Percentiles rank a stretch among this genome's conserved stretches.
Conservation (phyloP, 306 rosid species). For the Castanospermum australe region DNA sequence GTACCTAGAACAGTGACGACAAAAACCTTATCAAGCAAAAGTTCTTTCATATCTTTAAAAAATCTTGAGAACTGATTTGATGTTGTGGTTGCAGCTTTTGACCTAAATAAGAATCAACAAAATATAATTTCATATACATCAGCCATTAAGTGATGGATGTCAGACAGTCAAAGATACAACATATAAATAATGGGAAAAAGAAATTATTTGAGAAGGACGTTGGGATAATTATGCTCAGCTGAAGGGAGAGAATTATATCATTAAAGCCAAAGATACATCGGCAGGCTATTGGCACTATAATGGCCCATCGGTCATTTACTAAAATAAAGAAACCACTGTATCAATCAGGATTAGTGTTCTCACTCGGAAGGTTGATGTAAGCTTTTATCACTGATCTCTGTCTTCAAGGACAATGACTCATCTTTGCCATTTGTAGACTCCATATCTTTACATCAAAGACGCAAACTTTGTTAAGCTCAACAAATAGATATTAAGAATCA, state of each 20-base stretch:
- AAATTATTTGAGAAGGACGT: background rate
- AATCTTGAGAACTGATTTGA: constrained; percentile 41
- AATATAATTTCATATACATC: background rate
- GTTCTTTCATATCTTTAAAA: constrained; percentile 74
- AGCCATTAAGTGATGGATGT: constrained; percentile 1
- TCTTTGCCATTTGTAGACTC: constrained; percentile 43
- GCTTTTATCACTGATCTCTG: constrained; percentile 33
- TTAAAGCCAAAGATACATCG: background rate
- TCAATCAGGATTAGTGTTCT: constrained; percentile 33
- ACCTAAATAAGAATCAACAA: constrained; percentile 38
- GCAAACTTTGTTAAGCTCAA: constrained; percentile 37
- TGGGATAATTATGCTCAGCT: background rate
- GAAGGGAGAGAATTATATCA: constrained; percentile 16
- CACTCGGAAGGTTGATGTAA: constrained; percentile 50
- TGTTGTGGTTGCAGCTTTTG: constrained; percentile 22
- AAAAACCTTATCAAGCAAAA: constrained; percentile 66
- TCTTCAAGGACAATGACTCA: constrained; percentile 34
- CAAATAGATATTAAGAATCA: constrained; percentile 5
- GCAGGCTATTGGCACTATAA: background rate
- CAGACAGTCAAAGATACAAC: background rate
- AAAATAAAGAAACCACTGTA: constrained; percentile 18
- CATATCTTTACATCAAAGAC: constrained; percentile 36
- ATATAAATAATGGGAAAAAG: background rate
- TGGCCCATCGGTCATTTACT: background rate
- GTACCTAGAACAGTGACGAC: constrained; percentile 80